A percentile compares a stretch with the other conserved stretches of the same genome.
Conservation (phyloP, 768 basidiomycete species). For the Lactarius hengduanensis region DNA sequence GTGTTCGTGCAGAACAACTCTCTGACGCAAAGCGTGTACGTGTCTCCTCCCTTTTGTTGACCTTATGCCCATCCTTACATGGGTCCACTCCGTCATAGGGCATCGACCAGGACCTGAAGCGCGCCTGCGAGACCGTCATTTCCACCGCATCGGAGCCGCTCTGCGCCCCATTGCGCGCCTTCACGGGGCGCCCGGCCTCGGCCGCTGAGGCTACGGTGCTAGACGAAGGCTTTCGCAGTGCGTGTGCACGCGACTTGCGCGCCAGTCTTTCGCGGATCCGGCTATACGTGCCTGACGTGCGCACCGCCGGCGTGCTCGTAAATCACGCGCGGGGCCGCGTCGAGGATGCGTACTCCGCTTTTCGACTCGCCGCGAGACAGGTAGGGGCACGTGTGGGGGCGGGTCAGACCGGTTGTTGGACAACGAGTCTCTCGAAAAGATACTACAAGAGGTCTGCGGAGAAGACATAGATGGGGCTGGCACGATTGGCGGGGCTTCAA, state of each 20-base stretch:
- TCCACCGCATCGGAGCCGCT: slow-evolving; percentile 54
- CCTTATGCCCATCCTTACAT: slow-evolving; percentile 11
- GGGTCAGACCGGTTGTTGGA: slow-evolving; percentile 35
- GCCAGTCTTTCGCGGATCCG: slow-evolving; percentile 57
- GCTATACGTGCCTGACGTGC: slow-evolving; percentile 77
- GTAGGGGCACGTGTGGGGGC: slow-evolving; percentile 43
- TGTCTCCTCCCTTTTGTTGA: slow-evolving; percentile 12
- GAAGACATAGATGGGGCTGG: background rate
- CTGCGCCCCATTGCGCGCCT: slow-evolving; percentile 58
- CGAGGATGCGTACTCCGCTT: slow-evolving; percentile 70
- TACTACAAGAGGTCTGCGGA: slow-evolving; percentile 26
- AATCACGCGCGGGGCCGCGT: slow-evolving; percentile 75
- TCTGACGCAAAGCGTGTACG: slow-evolving; percentile 71
- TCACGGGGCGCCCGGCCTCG: slow-evolving; percentile 59
- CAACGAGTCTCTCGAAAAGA: slow-evolving; percentile 36
- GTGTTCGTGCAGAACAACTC: slow-evolving; percentile 61
- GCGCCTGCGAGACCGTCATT: slow-evolving; percentile 84
- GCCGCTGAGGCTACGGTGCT: slow-evolving; percentile 49
- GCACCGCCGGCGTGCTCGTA: slow-evolving; percentile 75
- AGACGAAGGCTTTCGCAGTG: slow-evolving; percentile 53
- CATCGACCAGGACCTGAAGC: slow-evolving; percentile 83
- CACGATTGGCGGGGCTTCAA: background rate
- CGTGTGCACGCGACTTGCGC: slow-evolving; percentile 55
- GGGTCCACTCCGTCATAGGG: slow-evolving; percentile 45
- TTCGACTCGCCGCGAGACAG: slow-evolving; percentile 59